Percentiles rank a stretch among this genome's conserved stretches.
These are phyloP conservation scores for Forsythia suspensa DNA, from an alignment of 257 asterid genomes.

Conservation along the genomic window DNA sequence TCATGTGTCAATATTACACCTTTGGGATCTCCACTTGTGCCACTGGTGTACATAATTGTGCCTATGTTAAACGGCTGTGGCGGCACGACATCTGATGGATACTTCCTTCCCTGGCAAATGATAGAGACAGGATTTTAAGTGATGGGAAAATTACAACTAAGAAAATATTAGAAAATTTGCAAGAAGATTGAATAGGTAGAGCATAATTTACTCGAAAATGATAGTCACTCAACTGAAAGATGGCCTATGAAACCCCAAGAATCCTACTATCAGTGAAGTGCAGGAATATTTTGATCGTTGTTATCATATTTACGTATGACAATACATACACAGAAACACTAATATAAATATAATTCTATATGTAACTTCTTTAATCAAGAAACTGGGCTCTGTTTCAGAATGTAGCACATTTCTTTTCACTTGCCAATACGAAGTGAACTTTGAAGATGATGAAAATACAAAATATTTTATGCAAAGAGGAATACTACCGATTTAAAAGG, in stretches of 20 bases:
- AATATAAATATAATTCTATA: too few relatives aligned
- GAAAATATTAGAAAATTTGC: background rate
- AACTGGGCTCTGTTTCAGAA: background rate
- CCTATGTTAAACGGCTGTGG: slow-evolving; percentile 62
- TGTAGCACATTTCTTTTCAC: too few relatives aligned
- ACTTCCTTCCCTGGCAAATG: slow-evolving; percentile 58
- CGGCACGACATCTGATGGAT: slow-evolving; percentile 55
- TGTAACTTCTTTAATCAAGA: background rate
- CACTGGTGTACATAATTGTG: slow-evolving; percentile 97
- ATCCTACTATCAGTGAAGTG: background rate
- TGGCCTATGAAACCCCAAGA: background rate
- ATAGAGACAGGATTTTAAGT: background rate
- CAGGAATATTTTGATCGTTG: background rate
- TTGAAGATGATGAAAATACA: background rate
- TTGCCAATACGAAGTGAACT: background rate
- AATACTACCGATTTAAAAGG: background rate
- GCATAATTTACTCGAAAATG: background rate
- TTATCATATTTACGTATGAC: background rate
- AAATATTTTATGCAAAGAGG: background rate
- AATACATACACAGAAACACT: background rate
- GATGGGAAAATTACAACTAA: background rate
- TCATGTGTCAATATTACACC: slow-evolving; percentile 94
- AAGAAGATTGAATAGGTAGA: background rate
- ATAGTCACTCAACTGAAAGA: background rate
- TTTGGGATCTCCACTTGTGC: slow-evolving; percentile 95